Evolutionary conservation across 73 alveolate species (phyloP).

Genomic region (Tetrahymena elliotti): DNA sequence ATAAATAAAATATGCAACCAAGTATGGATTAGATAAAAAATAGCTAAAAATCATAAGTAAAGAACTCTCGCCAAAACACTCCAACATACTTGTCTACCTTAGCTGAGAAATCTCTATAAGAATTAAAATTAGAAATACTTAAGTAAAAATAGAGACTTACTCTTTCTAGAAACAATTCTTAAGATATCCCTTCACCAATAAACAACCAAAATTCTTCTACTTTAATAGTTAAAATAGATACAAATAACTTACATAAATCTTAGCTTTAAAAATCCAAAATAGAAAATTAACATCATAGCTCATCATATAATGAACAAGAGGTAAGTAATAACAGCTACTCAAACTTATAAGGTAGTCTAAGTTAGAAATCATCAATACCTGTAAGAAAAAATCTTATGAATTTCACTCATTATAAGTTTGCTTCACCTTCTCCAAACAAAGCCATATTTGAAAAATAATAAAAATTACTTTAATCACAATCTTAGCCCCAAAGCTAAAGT

Average conservation of each 20-base stretch:
- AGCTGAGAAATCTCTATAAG: neutral
- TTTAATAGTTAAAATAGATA: neutral
- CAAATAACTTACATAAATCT: neutral
- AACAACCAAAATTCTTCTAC: neutral
- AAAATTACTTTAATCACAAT: neutral
- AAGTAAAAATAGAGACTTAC: neutral
- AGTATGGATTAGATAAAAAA: neutral
- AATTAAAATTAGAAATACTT: neutral
- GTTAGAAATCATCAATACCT: neutral
- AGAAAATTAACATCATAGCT: neutral
- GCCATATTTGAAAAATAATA: neutral
- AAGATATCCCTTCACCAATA: neutral
- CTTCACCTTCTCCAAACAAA: neutral
- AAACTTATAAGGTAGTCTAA: neutral
- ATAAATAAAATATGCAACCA: neutral
- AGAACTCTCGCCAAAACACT: neutral
- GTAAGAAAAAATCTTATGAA: neutral
- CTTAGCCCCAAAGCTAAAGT: neutral
- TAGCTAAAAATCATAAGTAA: neutral
- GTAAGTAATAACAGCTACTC: neutral
- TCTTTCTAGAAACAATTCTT: neutral
- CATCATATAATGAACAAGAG: neutral
- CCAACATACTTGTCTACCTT: neutral
- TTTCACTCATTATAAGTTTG: neutral
- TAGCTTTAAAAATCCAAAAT: neutral